These are phyloP conservation scores for Diversispora epigaea DNA, from an alignment of 192 early-diverging fungal genomes.

Conservation along the genomic window DNA sequence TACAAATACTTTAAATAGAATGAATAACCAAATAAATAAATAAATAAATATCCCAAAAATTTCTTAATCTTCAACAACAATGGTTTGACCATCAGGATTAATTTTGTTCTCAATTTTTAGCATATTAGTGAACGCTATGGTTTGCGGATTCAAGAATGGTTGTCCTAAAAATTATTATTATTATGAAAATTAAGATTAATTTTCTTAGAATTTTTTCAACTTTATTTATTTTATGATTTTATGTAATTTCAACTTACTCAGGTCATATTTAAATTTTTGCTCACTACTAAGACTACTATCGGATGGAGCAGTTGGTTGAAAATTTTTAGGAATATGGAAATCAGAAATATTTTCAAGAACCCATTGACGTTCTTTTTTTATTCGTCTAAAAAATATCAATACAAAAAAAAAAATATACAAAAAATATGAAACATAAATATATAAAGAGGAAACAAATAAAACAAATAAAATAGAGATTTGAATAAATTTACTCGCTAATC, in stretches of 20 bases:
- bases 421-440: too few relatives aligned
- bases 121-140: slow-evolving; percentile 68
- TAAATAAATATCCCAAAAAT: too few relatives aligned
- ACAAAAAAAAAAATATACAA: too few relatives aligned
- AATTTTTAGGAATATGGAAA: slow-evolving; percentile 76
- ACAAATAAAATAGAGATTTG: background rate
- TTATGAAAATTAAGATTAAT: slow-evolving; percentile 16
- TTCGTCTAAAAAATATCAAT: slow-evolving; percentile 35
- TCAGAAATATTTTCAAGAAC: slow-evolving; percentile 63
- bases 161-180: slow-evolving; percentile 34
- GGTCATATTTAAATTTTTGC: slow-evolving; percentile 30
- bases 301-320: slow-evolving; percentile 65
- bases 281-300: slow-evolving; percentile 36
- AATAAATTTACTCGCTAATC: slow-evolving; percentile 37
- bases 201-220: background rate
- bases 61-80: too few relatives aligned
- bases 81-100: slow-evolving; percentile 53
- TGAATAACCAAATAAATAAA: too few relatives aligned
- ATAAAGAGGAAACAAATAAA: too few relatives aligned
- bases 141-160: slow-evolving; percentile 83
- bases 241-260: slow-evolving; percentile 27
- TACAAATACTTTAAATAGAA: too few relatives aligned
- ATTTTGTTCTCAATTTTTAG: slow-evolving; percentile 71
- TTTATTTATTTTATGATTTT: slow-evolving; percentile 36
- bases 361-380: slow-evolving; percentile 66